A percentile compares a stretch with the other conserved stretches of the same genome.
phyloP scores from a whole-genome alignment of 208 protist genomes.

The Leishmania turanica region DNA sequence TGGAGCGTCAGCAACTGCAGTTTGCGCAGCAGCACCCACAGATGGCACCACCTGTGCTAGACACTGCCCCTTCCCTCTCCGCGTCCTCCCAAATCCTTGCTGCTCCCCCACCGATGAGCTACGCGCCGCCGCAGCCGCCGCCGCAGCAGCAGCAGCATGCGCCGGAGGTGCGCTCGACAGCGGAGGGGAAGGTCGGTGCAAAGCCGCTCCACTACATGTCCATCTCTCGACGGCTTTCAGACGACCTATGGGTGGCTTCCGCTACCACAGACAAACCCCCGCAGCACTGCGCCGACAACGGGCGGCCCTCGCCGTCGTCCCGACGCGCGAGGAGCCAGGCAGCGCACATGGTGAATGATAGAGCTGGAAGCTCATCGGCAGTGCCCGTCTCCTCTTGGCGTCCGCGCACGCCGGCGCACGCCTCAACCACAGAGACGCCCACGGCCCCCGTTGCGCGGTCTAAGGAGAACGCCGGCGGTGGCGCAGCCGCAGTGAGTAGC shows the following conservation, averaged over 20 bases:
- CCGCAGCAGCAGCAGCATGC: not conserved
- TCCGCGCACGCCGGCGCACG: not conserved
- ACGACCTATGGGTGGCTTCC: not conserved
- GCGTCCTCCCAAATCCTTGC: not conserved
- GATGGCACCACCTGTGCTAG: not conserved
- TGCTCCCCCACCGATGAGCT: not conserved
- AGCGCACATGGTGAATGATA: not conserved
- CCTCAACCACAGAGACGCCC: not conserved
- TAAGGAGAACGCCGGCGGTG: not conserved
- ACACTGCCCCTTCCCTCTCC: not conserved
- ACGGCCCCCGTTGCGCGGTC: not conserved
- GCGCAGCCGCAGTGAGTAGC: not conserved
- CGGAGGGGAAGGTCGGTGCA: not conserved
- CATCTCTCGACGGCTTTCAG: constrained; percentile 5
- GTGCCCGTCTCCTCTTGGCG: constrained; percentile 1
- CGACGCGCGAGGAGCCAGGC: not conserved
- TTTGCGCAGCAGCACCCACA: constrained; percentile 1
- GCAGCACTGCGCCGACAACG: not conserved
- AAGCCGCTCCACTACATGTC: constrained; percentile 10
- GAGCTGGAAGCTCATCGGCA: not conserved
- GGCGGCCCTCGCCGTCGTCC: not conserved
- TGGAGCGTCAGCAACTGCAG: constrained; percentile 57
- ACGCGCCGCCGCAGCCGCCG: not conserved
- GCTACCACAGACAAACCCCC: not conserved
- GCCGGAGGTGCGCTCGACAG: not conserved